These are phyloP conservation scores for Epichloe amarillans DNA, from an alignment of 2,329 filamentous ascomycete species.

Conservation along the genomic window DNA sequence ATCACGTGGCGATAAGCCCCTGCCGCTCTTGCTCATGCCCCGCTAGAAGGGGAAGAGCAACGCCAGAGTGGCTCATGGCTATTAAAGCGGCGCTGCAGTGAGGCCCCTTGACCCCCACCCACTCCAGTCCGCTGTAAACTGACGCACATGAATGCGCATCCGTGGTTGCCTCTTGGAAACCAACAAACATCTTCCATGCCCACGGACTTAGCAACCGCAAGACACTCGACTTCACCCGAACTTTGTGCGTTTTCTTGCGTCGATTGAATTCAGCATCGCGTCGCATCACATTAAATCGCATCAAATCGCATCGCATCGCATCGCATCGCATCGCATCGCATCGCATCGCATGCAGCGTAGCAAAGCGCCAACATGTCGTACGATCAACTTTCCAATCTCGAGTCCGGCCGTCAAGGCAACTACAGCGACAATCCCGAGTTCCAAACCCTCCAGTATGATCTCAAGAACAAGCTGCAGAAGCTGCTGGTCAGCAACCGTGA, in stretches of 20 bases:
- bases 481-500: conserved; percentile 80
- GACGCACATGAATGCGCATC: background rate
- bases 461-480: conserved; percentile 81
- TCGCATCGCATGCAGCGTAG: background rate
- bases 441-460: conserved; percentile 63
- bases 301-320: background rate
- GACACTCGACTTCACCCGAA: background rate
- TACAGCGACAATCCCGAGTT: conserved; percentile 93
- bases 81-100: no score
- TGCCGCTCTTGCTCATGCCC: no score
- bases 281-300: background rate
- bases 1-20: conserved; percentile 18
- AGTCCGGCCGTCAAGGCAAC: conserved; percentile 62
- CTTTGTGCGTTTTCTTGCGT: no score
- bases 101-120: background rate
- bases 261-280: background rate
- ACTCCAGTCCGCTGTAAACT: background rate
- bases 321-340: background rate
- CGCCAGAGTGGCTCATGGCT: no score
- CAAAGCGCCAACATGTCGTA: conserved; percentile 58
- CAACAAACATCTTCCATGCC: background rate
- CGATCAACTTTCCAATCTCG: conserved; percentile 71
- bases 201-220: background rate
- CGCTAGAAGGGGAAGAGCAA: no score
- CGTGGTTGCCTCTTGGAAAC: background rate